Conservation (phyloP, 805 yeast species). For the Hanseniaspora vineae region DNA sequence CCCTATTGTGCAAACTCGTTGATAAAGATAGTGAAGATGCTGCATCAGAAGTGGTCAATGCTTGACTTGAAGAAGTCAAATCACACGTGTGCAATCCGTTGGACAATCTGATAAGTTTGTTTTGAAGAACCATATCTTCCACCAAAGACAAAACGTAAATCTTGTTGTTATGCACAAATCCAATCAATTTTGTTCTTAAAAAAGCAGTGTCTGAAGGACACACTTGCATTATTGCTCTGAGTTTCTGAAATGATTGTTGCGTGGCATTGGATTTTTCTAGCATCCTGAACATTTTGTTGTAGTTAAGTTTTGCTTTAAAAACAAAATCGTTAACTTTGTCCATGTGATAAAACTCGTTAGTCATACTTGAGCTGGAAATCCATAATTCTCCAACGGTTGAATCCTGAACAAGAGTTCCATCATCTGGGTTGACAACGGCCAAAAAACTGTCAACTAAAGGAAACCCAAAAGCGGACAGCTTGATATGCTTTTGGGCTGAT, state of each 20-base stretch:
- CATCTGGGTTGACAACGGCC: constrained; percentile 92
- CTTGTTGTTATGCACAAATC: constrained; percentile 78
- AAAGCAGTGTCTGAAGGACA: constrained; percentile 29
- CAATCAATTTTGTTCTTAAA: constrained; percentile 80
- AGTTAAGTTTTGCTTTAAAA: constrained; percentile 22
- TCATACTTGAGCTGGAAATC: constrained; percentile 87
- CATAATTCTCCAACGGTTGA: constrained; percentile 91
- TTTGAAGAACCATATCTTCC: constrained; percentile 81
- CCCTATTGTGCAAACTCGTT: neutral
- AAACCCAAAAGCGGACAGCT: constrained; percentile 86
- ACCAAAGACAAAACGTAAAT: constrained; percentile 79
- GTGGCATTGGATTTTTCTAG: neutral
- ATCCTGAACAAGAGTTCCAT: constrained; percentile 55
- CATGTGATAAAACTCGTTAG: constrained; percentile 35
- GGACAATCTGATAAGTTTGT: constrained; percentile 20
- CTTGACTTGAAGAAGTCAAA: constrained; percentile 4
- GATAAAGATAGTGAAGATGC: too few relatives aligned
- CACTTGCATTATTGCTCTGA: constrained; percentile 17
- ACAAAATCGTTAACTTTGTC: constrained; percentile 24
- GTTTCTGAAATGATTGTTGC: constrained; percentile 11
- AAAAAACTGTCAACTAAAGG: constrained; percentile 90
- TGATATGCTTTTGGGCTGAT: constrained; percentile 34
- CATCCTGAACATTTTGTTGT: constrained; percentile 14
- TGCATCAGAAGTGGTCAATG: too few relatives aligned
- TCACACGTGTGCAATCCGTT: constrained; percentile 26